These are phyloP conservation scores for Phytopythium cucurbitacearum DNA, from an alignment of 352 stramenopile species.

Conservation along the genomic window DNA sequence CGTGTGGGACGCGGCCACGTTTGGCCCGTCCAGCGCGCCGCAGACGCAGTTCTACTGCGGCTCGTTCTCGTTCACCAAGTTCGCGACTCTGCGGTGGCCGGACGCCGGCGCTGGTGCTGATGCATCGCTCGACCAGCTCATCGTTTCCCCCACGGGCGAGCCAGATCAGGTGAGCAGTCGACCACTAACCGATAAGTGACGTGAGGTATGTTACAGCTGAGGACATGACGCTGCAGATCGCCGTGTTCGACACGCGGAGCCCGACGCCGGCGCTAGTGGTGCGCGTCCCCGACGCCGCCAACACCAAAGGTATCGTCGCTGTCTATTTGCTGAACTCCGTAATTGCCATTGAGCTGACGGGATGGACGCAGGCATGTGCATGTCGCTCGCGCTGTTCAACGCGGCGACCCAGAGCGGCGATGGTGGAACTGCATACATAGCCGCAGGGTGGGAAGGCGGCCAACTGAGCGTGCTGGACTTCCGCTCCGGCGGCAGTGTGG, in stretches of 20 bases:
- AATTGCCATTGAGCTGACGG: too few species aligned
- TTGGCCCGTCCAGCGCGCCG: slow-evolving; percentile 15
- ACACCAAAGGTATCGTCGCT: slow-evolving; percentile 37
- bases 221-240: slow-evolving; percentile 17
- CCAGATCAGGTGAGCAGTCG: slow-evolving; percentile 23
- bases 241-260: slow-evolving; percentile 37
- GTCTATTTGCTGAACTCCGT: slow-evolving; percentile 17
- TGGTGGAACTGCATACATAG: slow-evolving; percentile 32
- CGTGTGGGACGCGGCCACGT: slow-evolving; percentile 46
- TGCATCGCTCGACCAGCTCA: slow-evolving; percentile 13
- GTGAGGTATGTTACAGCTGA: neutral
- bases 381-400: slow-evolving; percentile 30
- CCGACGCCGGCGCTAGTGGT: slow-evolving; percentile 26
- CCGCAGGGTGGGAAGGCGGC: slow-evolving; percentile 66
- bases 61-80: slow-evolving; percentile 68
- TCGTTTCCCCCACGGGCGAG: slow-evolving; percentile 41
- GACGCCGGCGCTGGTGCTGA: slow-evolving; percentile 1
- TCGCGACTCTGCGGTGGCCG: slow-evolving; percentile 38
- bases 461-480: slow-evolving; percentile 65
- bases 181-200: neutral
- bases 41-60: slow-evolving; percentile 44
- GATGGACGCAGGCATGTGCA: slow-evolving; percentile 21
- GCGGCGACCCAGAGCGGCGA: slow-evolving; percentile 8
- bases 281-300: slow-evolving; percentile 16
- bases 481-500: slow-evolving; percentile 39